Conservation (phyloP, 176 grass and related monocot genomes). For the Pharus latifolius region DNA sequence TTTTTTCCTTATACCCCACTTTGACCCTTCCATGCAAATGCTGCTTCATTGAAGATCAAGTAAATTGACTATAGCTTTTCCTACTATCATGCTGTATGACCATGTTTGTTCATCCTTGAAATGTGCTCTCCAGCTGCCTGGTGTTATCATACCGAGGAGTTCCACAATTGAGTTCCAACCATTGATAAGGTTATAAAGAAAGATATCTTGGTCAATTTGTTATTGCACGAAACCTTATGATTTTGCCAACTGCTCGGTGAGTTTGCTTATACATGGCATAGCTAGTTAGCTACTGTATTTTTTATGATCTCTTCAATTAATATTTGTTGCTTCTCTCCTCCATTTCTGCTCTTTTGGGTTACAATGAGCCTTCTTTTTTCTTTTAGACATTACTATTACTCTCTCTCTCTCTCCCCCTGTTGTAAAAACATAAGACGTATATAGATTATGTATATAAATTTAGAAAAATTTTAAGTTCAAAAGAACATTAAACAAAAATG, state of each 20-base stretch:
- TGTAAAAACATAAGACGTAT: too few relatives aligned
- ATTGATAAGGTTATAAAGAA: slow-evolving; percentile 14
- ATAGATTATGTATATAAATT: too few relatives aligned
- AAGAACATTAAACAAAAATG: too few relatives aligned
- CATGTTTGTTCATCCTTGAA: slow-evolving; percentile 10
- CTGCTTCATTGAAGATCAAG: slow-evolving; percentile 29
- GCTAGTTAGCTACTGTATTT: not conserved
- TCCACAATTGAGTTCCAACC: slow-evolving; percentile 7
- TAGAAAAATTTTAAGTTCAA: too few relatives aligned
- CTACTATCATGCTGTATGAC: not conserved
- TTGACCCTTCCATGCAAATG: slow-evolving; percentile 6
- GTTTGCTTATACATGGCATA: slow-evolving; percentile 5
- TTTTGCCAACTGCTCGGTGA: not conserved
- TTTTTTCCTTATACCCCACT: not conserved
- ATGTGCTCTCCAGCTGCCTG: slow-evolving; percentile 8
- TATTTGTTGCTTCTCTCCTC: not conserved
- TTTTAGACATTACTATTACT: not conserved
- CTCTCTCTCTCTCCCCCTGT: too few relatives aligned
- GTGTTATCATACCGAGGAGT: slow-evolving; percentile 3
- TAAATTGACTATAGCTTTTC: not conserved
- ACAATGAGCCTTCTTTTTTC: not conserved
- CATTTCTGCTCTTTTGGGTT: not conserved
- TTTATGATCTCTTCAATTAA: not conserved
- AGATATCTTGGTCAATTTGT: slow-evolving; percentile 7
- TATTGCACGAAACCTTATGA: slow-evolving; percentile 12